Evolutionary conservation across 148 eudicot species (phyloP), one percentile per base, ranked within the genome.

Genomic region (Camellia granthamiana): DNA sequence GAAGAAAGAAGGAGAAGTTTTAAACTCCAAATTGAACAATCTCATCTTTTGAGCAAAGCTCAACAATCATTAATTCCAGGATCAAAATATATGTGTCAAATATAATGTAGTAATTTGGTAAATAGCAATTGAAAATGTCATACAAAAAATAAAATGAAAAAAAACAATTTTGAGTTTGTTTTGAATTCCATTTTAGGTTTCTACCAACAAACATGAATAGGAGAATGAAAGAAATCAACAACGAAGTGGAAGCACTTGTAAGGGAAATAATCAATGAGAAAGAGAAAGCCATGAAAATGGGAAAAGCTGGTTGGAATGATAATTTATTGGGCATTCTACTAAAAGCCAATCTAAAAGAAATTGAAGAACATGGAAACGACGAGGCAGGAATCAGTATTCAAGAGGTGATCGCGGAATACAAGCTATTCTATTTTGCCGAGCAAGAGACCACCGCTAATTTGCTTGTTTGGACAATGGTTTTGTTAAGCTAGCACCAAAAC

Each of bases 341-440:
- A 41, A 59, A 84, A 77, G 77, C 83, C 2, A 84, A 78, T 67
- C 16, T n/a, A 5, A 73, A 46, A 59, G 81, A 83, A n/a, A 83
- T 83, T 9, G 12, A 60, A 43, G 69, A 83, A 55, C 49, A 81
- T 11, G 76, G 81, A 10, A 63, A 79, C 3, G 18, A 62, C 16
- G 38, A 56, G 76, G 38, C 38, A 30, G 1, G 38, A 30, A 30
- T 30, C 38, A 30, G 1, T 30, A 30, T 30, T 30, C 38, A 79
- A 61, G 82, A 83, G 15, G 77, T 79, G 49, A 79, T 83, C 4
- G 63, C 75, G 12, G 85, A 83, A 38, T 83, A 82, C 70, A 79
- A 62, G 66, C 65, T 83, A 8, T 83, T 83, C 74, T 83, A 83
- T 59, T 75, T 83, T 38, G 82, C 85, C 23, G 85, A 82, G 11